Evolutionary conservation across 495 filamentous ascomycete species (phyloP).

Genomic region (Neurospora intermedia): DNA sequence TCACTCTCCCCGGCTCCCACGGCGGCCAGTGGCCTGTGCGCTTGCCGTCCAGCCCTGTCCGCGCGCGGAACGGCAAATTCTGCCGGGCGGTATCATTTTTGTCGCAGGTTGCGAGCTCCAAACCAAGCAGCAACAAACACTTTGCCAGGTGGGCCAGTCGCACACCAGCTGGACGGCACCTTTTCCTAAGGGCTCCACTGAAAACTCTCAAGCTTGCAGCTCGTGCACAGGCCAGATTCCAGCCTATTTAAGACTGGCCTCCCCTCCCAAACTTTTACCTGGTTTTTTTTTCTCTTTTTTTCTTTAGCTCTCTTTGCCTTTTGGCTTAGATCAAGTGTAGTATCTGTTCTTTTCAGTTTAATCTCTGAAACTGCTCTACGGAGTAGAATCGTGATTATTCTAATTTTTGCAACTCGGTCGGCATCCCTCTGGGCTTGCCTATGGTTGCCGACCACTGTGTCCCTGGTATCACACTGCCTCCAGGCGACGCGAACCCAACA

Average conservation of each 20-base stretch:
- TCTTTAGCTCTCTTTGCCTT: constrained; percentile 47
- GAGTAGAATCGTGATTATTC: too few species aligned
- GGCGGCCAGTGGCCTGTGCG: background rate
- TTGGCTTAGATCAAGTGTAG: constrained; percentile 53
- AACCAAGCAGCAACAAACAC: background rate
- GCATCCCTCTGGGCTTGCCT: constrained; percentile 38
- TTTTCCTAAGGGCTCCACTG: background rate
- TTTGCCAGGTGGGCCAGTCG: background rate
- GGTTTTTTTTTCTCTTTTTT: constrained; percentile 21
- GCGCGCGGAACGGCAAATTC: background rate
- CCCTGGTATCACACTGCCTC: constrained; percentile 26
- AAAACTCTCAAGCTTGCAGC: background rate
- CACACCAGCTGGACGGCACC: background rate
- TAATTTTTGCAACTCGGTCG: too few species aligned
- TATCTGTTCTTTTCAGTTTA: too few species aligned
- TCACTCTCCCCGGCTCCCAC: background rate
- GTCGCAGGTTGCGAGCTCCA: background rate
- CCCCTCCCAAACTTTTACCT: constrained; percentile 9
- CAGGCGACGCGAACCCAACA: constrained; percentile 17
- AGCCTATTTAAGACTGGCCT: constrained; percentile 15
- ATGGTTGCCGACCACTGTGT: constrained; percentile 18
- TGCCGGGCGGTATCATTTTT: constrained; percentile 12
- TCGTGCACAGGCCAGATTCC: constrained; percentile 14
- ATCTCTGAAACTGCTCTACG: too few species aligned
- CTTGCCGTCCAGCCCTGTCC: background rate